Evolutionary conservation across 164 flowering plant genomes (phyloP).

Genomic region (Cinnamomum chago): DNA sequence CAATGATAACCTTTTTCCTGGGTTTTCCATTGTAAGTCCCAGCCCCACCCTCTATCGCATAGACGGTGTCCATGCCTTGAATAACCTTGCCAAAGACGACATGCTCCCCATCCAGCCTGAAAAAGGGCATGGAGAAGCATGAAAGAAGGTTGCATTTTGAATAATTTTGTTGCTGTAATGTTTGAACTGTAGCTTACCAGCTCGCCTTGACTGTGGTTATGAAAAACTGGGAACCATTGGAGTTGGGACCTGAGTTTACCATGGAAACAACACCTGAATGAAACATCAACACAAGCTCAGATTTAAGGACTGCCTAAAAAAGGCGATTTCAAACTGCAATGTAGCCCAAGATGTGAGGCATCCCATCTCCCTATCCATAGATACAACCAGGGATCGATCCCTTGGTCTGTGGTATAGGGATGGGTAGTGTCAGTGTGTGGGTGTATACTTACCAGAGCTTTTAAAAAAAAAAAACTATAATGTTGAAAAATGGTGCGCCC

Average conservation of each 20-base stretch:
- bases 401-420: background rate
- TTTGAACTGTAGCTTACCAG: conserved; percentile 56
- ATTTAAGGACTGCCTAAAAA: background rate
- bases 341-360: no score
- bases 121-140: background rate
- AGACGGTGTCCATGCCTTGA: conserved; percentile 97
- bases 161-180: background rate
- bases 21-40: conserved; percentile 97
- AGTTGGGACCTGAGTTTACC: conserved; percentile 95
- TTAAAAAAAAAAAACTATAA: no score
- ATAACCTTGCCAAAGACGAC: conserved; percentile 91
- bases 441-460: no score
- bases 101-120: conserved; percentile 95
- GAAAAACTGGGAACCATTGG: conserved; percentile 97
- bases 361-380: no score
- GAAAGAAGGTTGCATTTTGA: background rate
- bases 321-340: background rate
- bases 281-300: background rate
- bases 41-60: conserved; percentile 93
- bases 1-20: conserved; percentile 85
- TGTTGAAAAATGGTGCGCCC: background rate
- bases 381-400: background rate
- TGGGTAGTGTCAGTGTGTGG: no score
- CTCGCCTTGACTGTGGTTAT: conserved; percentile 89
- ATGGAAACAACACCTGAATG: conserved; percentile 84